Base-by-base conservation (phyloP, 2,329 filamentous ascomycete genomes). In the Akanthomyces uredinophilus region DNA sequence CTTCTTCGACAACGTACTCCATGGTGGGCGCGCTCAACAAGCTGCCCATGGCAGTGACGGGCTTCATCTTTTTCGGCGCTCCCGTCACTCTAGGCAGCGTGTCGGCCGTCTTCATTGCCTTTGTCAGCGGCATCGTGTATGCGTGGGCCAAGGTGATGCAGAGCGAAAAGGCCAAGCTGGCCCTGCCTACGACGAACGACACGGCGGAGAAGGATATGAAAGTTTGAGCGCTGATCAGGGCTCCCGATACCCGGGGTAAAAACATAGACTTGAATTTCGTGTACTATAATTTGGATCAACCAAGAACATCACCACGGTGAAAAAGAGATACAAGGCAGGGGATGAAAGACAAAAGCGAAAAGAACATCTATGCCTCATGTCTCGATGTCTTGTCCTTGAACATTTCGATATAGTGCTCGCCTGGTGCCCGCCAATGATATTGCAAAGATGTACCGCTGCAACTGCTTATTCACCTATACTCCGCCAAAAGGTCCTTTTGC, bases 1-100 rank as follows among this genome's bases (percentile, higher is more conserved):
- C 95, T 8, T 96, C 93, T 0, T 97, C 93, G 20, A 99, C 95
- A 10, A 99, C 95, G 2, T 99, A 98, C 81, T 96, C 91, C 35
- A 98, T 99, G 94, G 95, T 98, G 62, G 95, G 95, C 65, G 92
- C 94, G 20, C 83, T 99, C 71, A 99, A 99, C 84, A 99, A 99
- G 83, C 87, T 99, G 37, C 95, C 95, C 47, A 93, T 99, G 69
- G 95, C 95, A 61, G 76, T 99, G 67, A 94, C 89, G 66, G 95
- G 95, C 32, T 84, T 99, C 46, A 78, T 99, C 70, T 99, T 99
- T 83, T 99, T 99, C 78, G 86, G 95, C 65, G 93, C 93, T 0
- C 93, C 95, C 0, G 90, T 96, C 69, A 98, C 95, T 0, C 84
- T 97, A 65, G 92, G 92, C 69, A 95, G 91, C 72, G 91, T 96